Evolutionary conservation across 306 rosid species (phyloP), one percentile per base, ranked within the genome.

Genomic region (Echinosophora koreensis): DNA sequence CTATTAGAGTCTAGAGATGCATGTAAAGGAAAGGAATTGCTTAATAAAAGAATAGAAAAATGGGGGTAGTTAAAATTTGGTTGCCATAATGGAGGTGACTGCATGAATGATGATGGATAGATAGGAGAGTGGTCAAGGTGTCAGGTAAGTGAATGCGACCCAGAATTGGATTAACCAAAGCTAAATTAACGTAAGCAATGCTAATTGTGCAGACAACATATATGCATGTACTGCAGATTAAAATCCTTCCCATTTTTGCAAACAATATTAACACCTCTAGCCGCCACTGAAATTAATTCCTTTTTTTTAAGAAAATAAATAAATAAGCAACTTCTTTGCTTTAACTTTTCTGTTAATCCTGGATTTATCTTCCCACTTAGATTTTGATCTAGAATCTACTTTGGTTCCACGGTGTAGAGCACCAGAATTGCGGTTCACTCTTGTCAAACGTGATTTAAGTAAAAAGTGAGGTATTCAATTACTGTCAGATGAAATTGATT

Each of bases 101-200:
- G 55, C 60, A 15, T 28, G 76, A 67, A 44, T 44, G 60, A 67
- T 56, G 16, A 67, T 67, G 16, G 56, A 66, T 42, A 56, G 56
- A 66, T 42, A 56, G 16, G 49, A 28, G 38, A 15, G 34, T 38
- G 22, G 77, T 69, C 70, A 77, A 55, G 41, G 62, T 78, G 82
- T 34, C 35, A 59, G 82, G 70, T 69, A 78, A 59, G 52, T 35
- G 46, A 78, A 78, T 14, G 55, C 63, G 64, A 78, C 82, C 64
- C 39, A 65, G 73, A 52, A 66, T 67, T 46, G 52, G 69, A 77
- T 68, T 68, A 68, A 78, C 62, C 28, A 55, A 51, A 22, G 56
- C 17, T n/a, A 34, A 59, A 69, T 5, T 16, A 77, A 68, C 61
- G 76, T 77, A 77, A 15, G 75, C 51, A 57, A 30, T 55, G 56